Evolutionary conservation across 208 protist species (phyloP).

Genomic region (Leishmania arabica): DNA sequence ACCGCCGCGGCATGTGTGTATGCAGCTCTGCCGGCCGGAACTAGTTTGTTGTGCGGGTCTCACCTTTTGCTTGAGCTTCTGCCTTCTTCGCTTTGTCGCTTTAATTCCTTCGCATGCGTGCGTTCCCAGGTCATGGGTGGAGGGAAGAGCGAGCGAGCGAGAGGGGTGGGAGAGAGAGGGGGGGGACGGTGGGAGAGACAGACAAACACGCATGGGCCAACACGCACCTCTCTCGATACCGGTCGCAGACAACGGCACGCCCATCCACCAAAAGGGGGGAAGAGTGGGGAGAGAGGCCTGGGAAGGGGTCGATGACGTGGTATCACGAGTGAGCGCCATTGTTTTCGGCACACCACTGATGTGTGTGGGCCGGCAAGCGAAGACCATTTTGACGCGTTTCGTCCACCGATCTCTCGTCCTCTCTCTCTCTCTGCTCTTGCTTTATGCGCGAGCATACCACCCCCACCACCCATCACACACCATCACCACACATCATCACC

Average conservation of each 20-base stretch:
- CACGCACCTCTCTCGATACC: not conserved
- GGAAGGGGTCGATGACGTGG: not conserved
- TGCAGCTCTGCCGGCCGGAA: not conserved
- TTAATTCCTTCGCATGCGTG: not conserved
- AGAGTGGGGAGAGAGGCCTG: conserved; percentile 1
- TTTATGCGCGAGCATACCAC: not conserved
- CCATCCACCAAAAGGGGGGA: not conserved
- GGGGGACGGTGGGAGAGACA: not conserved
- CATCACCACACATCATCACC: not conserved
- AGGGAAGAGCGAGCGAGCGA: not conserved
- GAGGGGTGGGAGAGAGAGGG: no score
- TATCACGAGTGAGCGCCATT: not conserved
- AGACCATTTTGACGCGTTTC: no score
- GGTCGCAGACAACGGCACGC: not conserved
- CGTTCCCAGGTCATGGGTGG: not conserved
- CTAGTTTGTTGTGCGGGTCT: not conserved
- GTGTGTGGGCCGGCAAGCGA: not conserved
- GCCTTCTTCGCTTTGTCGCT: not conserved
- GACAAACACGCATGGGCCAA: conserved; percentile 8
- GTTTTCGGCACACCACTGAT: not conserved
- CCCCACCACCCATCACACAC: not conserved
- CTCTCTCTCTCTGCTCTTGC: not conserved
- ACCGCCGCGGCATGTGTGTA: not conserved
- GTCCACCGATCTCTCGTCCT: not conserved
- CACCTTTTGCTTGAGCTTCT: not conserved